Evolutionary conservation across 208 protist species (phyloP), one percentile per base, ranked within the genome.

Genomic region (Blechomonas ayalai): DNA sequence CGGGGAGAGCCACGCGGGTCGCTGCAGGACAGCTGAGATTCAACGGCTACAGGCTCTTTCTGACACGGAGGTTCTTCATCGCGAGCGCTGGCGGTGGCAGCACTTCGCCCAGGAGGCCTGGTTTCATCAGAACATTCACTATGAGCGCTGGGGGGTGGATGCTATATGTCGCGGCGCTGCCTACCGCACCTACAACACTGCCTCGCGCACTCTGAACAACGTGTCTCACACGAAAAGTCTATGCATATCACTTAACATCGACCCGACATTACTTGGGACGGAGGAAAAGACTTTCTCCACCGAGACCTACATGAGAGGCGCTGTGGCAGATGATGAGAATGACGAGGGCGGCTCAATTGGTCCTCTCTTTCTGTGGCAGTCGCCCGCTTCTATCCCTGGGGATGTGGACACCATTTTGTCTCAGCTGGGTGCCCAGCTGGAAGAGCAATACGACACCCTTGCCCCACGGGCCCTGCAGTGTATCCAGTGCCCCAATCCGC

Each of bases 301-400:
- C n/a, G n/a, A n/a, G n/a, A n/a, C n/a, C n/a, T n/a, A n/a, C n/a
- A n/a, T 0, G 46, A 52, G 8, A 10, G 65, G 40, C 12, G 26
- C 39, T 38, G 41, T 51, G 13, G 57, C 41, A 5, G 55, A 57
- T 32, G 59, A 56, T n/a, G 40, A 39, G 8, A 59, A 52, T 16
- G 33, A 37, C 12, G 44, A 47, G n/a, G 59, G 31, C 31, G 31
- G n/a, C 31, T n/a, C 12, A 34, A 10, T 51, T 36, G 27, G 62
- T 0, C 73, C 68, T 27, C 44, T 92, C 27, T 80, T 79, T 34
- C 66, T 67, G 51, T 92, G 84, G 84, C 76, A 78, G 39, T 85
- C 70, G 0, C 79, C 74, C 2, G 63, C 67, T 10, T 72, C 77
- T n/a, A 69, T 80, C 7, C 69, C 75, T 2, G 75, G 77, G 8